These are phyloP conservation scores for Podospora fimiseda DNA, from an alignment of 495 filamentous ascomycete species.

Conservation along the genomic window DNA sequence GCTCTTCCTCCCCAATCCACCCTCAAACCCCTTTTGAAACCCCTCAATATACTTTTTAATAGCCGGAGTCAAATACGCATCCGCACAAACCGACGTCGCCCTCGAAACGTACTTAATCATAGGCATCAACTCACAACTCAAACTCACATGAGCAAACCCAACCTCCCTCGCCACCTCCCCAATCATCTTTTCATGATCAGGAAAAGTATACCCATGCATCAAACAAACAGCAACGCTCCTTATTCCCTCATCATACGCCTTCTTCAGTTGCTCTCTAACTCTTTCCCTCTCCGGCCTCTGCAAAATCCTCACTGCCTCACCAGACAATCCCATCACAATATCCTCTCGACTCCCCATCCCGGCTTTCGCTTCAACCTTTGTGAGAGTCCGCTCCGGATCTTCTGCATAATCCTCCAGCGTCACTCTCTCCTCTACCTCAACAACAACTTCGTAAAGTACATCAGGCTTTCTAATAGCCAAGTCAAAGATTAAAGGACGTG, in stretches of 20 bases:
- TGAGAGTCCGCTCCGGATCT: conserved; percentile 57
- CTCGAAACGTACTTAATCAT: conserved; percentile 90
- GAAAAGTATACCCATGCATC: conserved; percentile 78
- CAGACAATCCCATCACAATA: conserved; percentile 59
- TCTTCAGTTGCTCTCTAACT: conserved; percentile 50
- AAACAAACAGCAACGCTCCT: conserved; percentile 69
- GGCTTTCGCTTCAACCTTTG: conserved; percentile 41
- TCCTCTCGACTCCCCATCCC: conserved; percentile 44
- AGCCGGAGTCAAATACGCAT: conserved; percentile 92
- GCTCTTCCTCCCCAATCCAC: conserved; percentile 61
- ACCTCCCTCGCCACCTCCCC: conserved; percentile 62
- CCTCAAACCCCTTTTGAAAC: conserved; percentile 70
- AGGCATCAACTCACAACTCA: conserved; percentile 76
- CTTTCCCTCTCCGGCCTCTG: conserved; percentile 47
- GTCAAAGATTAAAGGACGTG: conserved; percentile 77
- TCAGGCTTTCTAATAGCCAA: conserved; percentile 73
- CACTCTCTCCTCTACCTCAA: conserved; percentile 77
- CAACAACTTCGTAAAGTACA: conserved; percentile 66
- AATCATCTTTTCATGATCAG: conserved; percentile 64
- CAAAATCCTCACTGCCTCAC: conserved; percentile 65
- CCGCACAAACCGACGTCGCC: conserved; percentile 87
- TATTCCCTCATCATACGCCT: conserved; percentile 56
- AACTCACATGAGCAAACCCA: conserved; percentile 68
- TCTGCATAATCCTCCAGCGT: conserved; percentile 87
- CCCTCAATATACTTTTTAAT: conserved; percentile 94